Evolutionary conservation across 805 yeast species (phyloP).

Genomic region (Ogataea ramenticola): DNA sequence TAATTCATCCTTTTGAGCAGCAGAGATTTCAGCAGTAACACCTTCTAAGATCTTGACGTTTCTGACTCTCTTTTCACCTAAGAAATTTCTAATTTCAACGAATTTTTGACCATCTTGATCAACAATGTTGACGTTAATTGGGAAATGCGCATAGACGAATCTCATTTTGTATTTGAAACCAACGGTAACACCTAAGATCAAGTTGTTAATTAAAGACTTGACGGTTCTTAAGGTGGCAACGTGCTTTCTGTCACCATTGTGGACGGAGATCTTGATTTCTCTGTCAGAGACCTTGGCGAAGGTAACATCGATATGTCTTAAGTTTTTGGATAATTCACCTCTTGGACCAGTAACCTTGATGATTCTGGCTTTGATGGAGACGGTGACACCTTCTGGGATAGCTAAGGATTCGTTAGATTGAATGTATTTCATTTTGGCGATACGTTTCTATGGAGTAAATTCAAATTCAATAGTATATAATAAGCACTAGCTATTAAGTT

Average conservation of each 20-base stretch:
- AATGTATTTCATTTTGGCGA: constrained; percentile 46
- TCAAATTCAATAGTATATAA: background rate
- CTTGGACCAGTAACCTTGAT: constrained; percentile 96
- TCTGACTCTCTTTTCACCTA: constrained; percentile 99
- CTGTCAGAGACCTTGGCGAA: constrained; percentile 70
- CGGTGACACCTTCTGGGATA: constrained; percentile 88
- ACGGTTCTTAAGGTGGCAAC: constrained; percentile 99
- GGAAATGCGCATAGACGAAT: constrained; percentile 99
- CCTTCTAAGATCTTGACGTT: constrained; percentile 80
- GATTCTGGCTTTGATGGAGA: constrained; percentile 84
- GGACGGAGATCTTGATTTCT: constrained; percentile 83
- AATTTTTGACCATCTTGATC: constrained; percentile 65
- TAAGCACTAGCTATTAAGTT: background rate
- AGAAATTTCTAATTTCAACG: constrained; percentile 98
- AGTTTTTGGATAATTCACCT: constrained; percentile 85
- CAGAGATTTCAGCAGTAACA: constrained; percentile 75
- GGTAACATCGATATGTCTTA: constrained; percentile 92
- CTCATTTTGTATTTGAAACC: constrained; percentile 99
- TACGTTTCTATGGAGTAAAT: background rate
- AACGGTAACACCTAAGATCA: constrained; percentile 97
- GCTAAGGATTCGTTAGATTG: constrained; percentile 53
- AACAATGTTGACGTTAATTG: constrained; percentile 93
- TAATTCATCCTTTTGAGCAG: constrained; percentile 91
- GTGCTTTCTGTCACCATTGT: constrained; percentile 99
- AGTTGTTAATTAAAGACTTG: constrained; percentile 88